Conservation (phyloP, 1,284 basidiomycete species). For the Ganoderma sp. region DNA sequence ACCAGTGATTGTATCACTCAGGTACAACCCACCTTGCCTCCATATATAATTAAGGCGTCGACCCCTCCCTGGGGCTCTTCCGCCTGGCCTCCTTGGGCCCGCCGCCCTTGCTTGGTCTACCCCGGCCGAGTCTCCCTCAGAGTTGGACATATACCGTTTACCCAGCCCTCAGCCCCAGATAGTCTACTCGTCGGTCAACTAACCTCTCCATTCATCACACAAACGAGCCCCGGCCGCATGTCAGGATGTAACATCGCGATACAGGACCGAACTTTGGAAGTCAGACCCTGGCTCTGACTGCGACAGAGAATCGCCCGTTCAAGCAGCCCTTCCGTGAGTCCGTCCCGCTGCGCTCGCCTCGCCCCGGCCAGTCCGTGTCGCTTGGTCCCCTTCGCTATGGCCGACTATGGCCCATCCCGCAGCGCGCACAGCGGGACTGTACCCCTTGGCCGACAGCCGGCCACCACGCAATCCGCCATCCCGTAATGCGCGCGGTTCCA, state of each 20-base stretch:
- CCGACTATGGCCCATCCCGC: slow-evolving; percentile 4
- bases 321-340: slow-evolving; percentile 3
- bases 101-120: not conserved
- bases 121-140: not conserved
- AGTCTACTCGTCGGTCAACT: not conserved
- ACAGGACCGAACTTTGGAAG: not conserved
- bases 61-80: not conserved
- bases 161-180: not conserved
- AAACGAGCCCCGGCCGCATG: slow-evolving; percentile 25
- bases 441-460: not conserved
- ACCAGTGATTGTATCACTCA: slow-evolving; percentile 29
- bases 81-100: not conserved
- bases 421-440: not conserved
- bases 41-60: slow-evolving; percentile 20
- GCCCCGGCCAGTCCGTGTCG: not conserved
- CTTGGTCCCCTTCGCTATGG: not conserved
- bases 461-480: not conserved
- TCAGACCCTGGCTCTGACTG: not conserved
- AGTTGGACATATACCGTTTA: not conserved
- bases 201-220: slow-evolving; percentile 18
- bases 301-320: slow-evolving; percentile 7
- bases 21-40: slow-evolving; percentile 25
- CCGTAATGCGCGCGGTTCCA: slow-evolving; percentile 3
- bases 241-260: slow-evolving; percentile 25
- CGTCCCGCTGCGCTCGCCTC: not conserved